A percentile compares a stretch with the other conserved stretches of the same genome.
Conservation (phyloP, 1,284 basidiomycete species). For the Fomitopsis schrenkii region DNA sequence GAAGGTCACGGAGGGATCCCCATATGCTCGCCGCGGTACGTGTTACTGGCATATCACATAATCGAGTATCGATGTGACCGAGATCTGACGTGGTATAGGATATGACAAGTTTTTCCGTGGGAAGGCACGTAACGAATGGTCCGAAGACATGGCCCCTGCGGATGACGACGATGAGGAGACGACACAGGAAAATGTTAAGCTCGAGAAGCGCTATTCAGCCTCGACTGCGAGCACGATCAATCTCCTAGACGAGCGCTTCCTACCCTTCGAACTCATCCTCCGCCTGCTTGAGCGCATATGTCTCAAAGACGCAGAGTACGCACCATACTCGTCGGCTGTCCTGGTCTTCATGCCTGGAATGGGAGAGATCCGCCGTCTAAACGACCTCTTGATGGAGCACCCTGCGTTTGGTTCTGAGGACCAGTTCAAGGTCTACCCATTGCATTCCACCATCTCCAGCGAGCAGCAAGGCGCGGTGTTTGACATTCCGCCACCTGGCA, state of each 20-base stretch:
- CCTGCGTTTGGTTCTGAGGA: conserved; percentile 62
- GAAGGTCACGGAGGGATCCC: conserved; percentile 80
- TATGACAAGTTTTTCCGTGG: conserved; percentile 61
- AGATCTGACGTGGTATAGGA: conserved; percentile 27
- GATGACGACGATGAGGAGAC: conserved; percentile 76
- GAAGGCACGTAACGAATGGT: conserved; percentile 69
- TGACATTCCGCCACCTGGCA: conserved; percentile 74
- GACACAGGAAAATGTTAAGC: conserved; percentile 46
- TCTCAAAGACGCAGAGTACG: conserved; percentile 55
- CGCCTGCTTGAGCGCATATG: conserved; percentile 88
- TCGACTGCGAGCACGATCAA: conserved; percentile 81
- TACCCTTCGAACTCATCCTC: conserved; percentile 89
- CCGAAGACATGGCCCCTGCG: conserved; percentile 55
- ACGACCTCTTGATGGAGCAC: conserved; percentile 82
- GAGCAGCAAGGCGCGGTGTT: conserved; percentile 92
- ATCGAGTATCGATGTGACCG: neutral
- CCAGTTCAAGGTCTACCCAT: conserved; percentile 77
- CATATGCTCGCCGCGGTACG: conserved; percentile 73
- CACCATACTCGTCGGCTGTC: conserved; percentile 74
- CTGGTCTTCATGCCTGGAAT: conserved; percentile 95
- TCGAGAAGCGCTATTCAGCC: conserved; percentile 70
- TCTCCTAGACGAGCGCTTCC: conserved; percentile 83
- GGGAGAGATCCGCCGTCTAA: conserved; percentile 87
- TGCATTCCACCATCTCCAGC: conserved; percentile 92
- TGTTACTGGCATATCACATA: neutral